These are phyloP conservation scores for Parmelia sp. DNA, from an alignment of 495 filamentous ascomycete species.

Conservation along the genomic window DNA sequence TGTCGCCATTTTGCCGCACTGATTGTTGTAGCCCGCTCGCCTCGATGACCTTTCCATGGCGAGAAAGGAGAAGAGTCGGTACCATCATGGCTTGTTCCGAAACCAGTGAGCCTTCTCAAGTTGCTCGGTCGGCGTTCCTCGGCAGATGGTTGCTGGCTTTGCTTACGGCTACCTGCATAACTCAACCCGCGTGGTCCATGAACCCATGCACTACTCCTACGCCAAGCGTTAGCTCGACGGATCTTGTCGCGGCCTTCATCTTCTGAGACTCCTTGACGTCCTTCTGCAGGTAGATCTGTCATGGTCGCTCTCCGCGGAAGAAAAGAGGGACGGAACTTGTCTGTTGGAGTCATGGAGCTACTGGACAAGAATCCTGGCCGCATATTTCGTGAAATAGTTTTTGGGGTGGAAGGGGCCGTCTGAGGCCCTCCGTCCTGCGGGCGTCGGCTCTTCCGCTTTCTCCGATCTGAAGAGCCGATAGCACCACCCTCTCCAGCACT, in stretches of 20 bases:
- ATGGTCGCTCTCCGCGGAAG: constrained; percentile 63
- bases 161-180: constrained; percentile 40
- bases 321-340: constrained; percentile 46
- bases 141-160: constrained; percentile 35
- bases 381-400: constrained; percentile 27
- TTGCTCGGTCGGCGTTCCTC: constrained; percentile 62
- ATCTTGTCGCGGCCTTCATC: constrained; percentile 79
- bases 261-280: constrained; percentile 72
- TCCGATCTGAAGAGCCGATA: constrained; percentile 38
- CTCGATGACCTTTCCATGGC: constrained; percentile 47
- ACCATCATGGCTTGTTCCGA: constrained; percentile 55
- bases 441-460: constrained; percentile 48
- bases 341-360: constrained; percentile 44
- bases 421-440: constrained; percentile 46
- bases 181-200: constrained; percentile 46
- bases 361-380: constrained; percentile 42
- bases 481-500: constrained; percentile 50
- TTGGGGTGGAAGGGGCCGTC: constrained; percentile 60
- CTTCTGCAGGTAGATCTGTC: constrained; percentile 57
- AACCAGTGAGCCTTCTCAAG: constrained; percentile 66
- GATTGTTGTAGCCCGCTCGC: constrained; percentile 62
- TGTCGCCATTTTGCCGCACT: constrained; percentile 82
- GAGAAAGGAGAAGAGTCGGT: constrained; percentile 43
- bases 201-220: constrained; percentile 47
- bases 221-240: constrained; percentile 50